These are phyloP conservation scores for Boletus sp. DNA, from an alignment of 768 basidiomycete genomes.

Conservation along the genomic window DNA sequence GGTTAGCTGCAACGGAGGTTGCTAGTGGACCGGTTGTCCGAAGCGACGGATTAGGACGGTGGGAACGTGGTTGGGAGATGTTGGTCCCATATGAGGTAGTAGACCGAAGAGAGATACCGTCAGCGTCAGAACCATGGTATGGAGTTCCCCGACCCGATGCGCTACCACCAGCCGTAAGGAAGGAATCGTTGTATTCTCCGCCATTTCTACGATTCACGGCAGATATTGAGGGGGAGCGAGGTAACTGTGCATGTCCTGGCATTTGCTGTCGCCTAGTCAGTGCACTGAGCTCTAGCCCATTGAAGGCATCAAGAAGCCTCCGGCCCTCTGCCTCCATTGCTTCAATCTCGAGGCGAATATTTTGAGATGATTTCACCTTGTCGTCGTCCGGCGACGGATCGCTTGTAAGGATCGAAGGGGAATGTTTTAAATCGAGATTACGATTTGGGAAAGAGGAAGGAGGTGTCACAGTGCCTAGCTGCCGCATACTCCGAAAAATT, in stretches of 20 bases:
- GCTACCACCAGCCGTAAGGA: constrained; percentile 22
- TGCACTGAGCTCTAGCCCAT: constrained; percentile 69
- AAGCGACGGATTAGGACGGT: constrained; percentile 37
- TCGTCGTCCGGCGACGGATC: constrained; percentile 52
- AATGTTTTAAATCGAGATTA: constrained; percentile 36
- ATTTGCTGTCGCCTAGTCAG: constrained; percentile 41
- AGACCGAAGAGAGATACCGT: constrained; percentile 52
- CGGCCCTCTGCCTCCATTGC: constrained; percentile 68
- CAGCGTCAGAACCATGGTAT: constrained; percentile 39
- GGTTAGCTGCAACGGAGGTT: constrained; percentile 34
- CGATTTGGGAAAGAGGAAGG: constrained; percentile 51
- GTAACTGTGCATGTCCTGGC: constrained; percentile 20
- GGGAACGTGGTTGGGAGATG: constrained; percentile 45
- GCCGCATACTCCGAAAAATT: constrained; percentile 42
- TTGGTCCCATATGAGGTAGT: constrained; percentile 49
- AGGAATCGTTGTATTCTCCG: constrained; percentile 25
- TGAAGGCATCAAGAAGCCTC: constrained; percentile 75
- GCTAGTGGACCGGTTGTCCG: constrained; percentile 33
- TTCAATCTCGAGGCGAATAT: constrained; percentile 64
- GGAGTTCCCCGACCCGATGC: constrained; percentile 31
- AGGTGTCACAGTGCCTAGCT: constrained; percentile 42
- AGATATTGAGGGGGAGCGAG: constrained; percentile 31
- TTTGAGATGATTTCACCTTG: constrained; percentile 52
- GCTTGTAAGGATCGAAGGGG: constrained; percentile 28
- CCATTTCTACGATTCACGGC: constrained; percentile 23